phyloP scores from a whole-genome alignment of 2,329 filamentous ascomycete genomes.

The Setomelanomma holmii region DNA sequence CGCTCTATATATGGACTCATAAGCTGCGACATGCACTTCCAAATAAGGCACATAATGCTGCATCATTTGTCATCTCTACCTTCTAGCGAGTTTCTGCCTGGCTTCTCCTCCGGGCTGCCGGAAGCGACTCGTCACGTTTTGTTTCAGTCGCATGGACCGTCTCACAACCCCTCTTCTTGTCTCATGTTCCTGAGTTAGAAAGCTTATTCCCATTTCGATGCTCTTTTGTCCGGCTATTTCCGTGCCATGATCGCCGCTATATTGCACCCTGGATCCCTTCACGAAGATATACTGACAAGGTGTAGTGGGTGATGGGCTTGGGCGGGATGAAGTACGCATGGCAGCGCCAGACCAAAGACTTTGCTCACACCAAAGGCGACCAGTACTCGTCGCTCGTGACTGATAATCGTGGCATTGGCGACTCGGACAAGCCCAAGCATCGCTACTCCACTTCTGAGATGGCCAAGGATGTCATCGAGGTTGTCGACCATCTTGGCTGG shows the following conservation, averaged over 20 bases:
- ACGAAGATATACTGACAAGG: conserved; percentile 14
- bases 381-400: conserved; percentile 77
- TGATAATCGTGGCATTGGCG: conserved; percentile 86
- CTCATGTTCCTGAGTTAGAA: conserved; percentile 31
- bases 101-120: conserved; percentile 11
- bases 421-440: conserved; percentile 76
- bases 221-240: neutral
- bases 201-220: conserved; percentile 6
- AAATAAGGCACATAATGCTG: conserved; percentile 21
- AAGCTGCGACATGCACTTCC: conserved; percentile 20
- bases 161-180: conserved; percentile 37
- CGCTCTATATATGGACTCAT: conserved; percentile 20
- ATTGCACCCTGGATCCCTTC: neutral
- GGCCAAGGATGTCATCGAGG: conserved; percentile 78
- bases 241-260: conserved; percentile 1
- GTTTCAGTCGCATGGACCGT: conserved; percentile 47
- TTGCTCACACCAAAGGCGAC: conserved; percentile 73
- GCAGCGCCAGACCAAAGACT: conserved; percentile 84
- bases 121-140: conserved; percentile 34
- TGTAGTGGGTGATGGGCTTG: conserved; percentile 81
- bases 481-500: conserved; percentile 75
- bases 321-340: conserved; percentile 72
- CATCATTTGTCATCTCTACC: conserved; percentile 32
- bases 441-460: conserved; percentile 86
- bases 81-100: conserved; percentile 10